Evolutionary conservation across 2,329 filamentous ascomycete species (phyloP), one percentile per base, ranked within the genome.

Genomic region (Aspergillus felis): DNA sequence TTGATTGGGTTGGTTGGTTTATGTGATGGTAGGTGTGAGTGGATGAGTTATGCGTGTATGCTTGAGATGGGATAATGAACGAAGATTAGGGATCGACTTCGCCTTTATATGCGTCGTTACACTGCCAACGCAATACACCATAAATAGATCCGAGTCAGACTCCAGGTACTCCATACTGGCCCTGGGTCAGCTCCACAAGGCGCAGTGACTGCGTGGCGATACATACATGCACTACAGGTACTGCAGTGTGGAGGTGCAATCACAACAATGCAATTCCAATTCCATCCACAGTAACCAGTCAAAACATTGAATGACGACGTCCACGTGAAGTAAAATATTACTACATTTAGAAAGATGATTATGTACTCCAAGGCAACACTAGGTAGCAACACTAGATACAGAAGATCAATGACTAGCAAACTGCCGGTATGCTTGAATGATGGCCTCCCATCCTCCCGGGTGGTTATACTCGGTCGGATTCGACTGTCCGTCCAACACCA

Each of bases 361-460:
- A 32, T 53, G 32, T 53, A 52, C 27, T 58, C 28, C 8, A 28
- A 3, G 27, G 29, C 28, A 29, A 9, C 28, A 9, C 28, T 25
- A 25, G 10, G n/a, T n/a, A 22, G 1, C 22, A 22, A 22, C 22
- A 2, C 22, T 22, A 22, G 22, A 22, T 22, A 22, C 22, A 22
- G 22, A 22, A 22, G 22, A 22, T 14, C 29, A 3, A 10, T 14
- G 10, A 14, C 10, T 35, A 35, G 29, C 56, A 55, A 66, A 68
- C 41, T 68, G 53, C 2, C 56, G 53, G 53, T 71, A 71, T 3
- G 63, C 67, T 49, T 71, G 69, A 20, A 71, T 68, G 9, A 72
- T 58, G 7, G 47, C 68, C 7, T 65, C 67, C 71, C 71, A 73
- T 32, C 70, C 69, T 47, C 71, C 70, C 25, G 66, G 62, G 51